These are phyloP conservation scores for Fusarium stilboides DNA, from an alignment of 2,329 filamentous ascomycete species.

Conservation along the genomic window DNA sequence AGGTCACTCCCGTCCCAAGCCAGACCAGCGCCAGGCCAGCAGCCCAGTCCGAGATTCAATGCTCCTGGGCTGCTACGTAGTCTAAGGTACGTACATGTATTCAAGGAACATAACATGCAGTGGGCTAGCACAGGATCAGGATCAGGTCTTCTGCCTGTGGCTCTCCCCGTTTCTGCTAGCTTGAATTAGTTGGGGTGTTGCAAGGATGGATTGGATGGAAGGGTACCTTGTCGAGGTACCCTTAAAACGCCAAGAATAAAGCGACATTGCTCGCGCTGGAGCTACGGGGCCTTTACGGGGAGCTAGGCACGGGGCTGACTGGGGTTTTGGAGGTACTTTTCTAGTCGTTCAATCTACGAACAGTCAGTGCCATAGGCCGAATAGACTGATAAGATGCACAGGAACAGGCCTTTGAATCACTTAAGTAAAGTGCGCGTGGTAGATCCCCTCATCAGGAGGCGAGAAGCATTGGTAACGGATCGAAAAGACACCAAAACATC, in stretches of 20 bases:
- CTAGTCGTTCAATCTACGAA: constrained; percentile 24
- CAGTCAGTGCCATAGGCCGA: constrained; percentile 4
- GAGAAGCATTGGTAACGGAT: not conserved
- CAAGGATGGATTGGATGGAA: constrained; percentile 43
- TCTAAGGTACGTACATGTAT: constrained; percentile 23
- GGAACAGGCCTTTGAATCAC: constrained; percentile 4
- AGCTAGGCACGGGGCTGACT: constrained; percentile 48
- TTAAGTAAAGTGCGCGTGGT: not conserved
- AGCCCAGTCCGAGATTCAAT: constrained; percentile 33
- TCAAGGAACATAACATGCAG: constrained; percentile 22
- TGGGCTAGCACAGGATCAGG: constrained; percentile 33
- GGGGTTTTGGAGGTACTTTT: constrained; percentile 31
- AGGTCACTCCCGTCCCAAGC: constrained; percentile 35
- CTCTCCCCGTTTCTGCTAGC: constrained; percentile 49
- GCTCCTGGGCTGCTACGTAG: constrained; percentile 20
- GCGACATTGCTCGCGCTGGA: constrained; percentile 46
- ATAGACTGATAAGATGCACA: constrained; percentile 15
- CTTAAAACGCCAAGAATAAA: constrained; percentile 46
- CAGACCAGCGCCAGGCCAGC: constrained; percentile 18
- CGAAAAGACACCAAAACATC: constrained; percentile 9
- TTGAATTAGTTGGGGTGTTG: constrained; percentile 46
- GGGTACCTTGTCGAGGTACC: constrained; percentile 44
- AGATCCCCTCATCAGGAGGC: constrained; percentile 1
- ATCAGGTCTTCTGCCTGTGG: constrained; percentile 41
- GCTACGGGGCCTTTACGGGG: constrained; percentile 47